phyloP scores from a whole-genome alignment of 108 stramenopile species.

The Hondaea fermentalgiana region DNA sequence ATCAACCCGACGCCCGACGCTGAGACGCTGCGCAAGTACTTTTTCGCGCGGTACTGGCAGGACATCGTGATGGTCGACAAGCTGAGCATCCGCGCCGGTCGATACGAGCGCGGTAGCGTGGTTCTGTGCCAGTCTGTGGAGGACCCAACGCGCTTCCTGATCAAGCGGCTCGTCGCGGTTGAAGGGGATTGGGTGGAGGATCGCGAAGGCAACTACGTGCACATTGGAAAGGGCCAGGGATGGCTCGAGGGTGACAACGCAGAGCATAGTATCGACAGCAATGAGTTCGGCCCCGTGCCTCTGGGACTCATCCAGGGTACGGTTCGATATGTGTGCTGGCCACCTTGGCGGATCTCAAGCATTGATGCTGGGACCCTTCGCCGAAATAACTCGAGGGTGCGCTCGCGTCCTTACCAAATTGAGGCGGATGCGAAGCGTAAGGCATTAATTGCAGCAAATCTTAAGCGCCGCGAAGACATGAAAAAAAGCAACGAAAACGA shows the following conservation, averaged over 20 bases:
- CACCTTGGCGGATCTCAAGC: not conserved
- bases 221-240: not conserved
- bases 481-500: not conserved
- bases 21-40: conserved; percentile 16
- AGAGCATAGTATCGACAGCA: not conserved
- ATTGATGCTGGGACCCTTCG: not conserved
- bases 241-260: conserved; percentile 14
- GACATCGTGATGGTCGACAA: not conserved
- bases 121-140: not conserved
- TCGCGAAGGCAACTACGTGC: conserved; percentile 1
- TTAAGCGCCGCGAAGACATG: not conserved
- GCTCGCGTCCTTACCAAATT: not conserved
- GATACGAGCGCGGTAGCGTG: not conserved
- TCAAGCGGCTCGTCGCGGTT: not conserved
- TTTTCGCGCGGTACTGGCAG: conserved; percentile 7
- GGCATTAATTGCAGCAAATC: not conserved
- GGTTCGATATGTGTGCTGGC: not conserved
- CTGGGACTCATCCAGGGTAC: not conserved
- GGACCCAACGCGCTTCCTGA: not conserved
- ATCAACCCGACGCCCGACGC: not conserved
- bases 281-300: conserved; percentile 5
- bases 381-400: not conserved
- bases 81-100: not conserved
- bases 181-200: not conserved
- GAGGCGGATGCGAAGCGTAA: not conserved